Evolutionary conservation across 371 early-diverging fungal genomes (phyloP), one percentile per base, ranked within the genome.

Genomic region (Mortierella sp.): DNA sequence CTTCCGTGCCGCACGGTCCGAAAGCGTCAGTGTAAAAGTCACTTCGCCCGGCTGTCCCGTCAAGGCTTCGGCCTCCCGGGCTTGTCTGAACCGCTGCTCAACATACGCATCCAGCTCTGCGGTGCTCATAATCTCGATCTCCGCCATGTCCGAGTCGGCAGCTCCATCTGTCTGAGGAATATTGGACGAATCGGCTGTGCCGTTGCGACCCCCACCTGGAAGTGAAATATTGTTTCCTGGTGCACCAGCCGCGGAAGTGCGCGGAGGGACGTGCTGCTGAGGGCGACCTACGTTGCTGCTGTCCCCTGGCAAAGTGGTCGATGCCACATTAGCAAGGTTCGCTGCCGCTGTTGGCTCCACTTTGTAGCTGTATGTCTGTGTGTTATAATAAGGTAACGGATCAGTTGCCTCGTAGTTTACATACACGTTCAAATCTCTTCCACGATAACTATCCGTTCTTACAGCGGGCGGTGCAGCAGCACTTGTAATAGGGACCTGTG

Each of bases 91-190:
- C 14, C 32, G 26, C 32, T 64, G 57, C 30, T 70, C 71, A 27
- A 71, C 57, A 24, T 50, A 70, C 0, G 44, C 49, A 55, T 78
- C 78, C 57, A 78, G 21, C 42, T 78, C 78, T 50, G 42, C 56
- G 6, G 58, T 63, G 31, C 19, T 64, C 66, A 64, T 71, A 24
- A 53, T 49, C 52, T 63, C 54, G 27, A 63, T 23, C 28, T 50
- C 65, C 26, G 30, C 57, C 14, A 34, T 49, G 23, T 34, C 28
- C 15, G 27, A 17, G 46, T 80, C 82, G 12, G 59, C 56, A 2
- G 84, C 66, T 17, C 86, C 86, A 42, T 86, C 86, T 39, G 79
- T 65, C 59, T 86, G 83, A 21, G 79, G 83, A 41, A 81, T 81
- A 62, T 78, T 71, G 70, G 52, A 46, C 14, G 53, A 51, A 37